These are phyloP conservation scores for Arabidopsis thaliana DNA, from an alignment of 345 rosid genomes.

Conservation along the genomic window DNA sequence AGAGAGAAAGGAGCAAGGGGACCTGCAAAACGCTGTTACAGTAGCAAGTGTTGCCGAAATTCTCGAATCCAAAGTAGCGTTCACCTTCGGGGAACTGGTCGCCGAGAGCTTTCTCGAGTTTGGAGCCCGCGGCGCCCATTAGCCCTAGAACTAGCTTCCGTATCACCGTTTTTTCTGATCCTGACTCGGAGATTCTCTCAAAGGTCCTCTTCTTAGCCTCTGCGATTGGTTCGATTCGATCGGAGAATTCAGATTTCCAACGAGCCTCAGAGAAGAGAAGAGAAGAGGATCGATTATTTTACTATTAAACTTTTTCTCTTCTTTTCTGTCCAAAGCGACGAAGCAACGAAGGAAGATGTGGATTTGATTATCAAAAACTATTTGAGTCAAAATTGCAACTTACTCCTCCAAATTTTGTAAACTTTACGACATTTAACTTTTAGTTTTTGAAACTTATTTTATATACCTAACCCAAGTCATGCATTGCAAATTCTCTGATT, in stretches of 20 bases:
- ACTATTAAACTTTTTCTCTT: not conserved
- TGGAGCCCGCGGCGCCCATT: conserved; percentile 99
- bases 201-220: not conserved
- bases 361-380: not conserved
- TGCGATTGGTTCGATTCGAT: conserved; percentile 39
- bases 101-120: conserved; percentile 99
- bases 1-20: not conserved
- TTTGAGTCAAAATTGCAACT: not conserved
- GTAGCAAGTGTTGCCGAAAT: conserved; percentile 98
- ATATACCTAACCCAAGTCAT: too few species aligned
- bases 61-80: conserved; percentile 97
- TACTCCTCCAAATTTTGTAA: not conserved
- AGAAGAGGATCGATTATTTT: conserved; percentile 27
- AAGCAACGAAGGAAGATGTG: not conserved
- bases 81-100: conserved; percentile 99
- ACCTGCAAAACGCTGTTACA: conserved; percentile 99
- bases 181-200: conserved; percentile 34
- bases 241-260: conserved; percentile 30
- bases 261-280: conserved; percentile 18
- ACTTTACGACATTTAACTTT: not conserved
- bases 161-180: conserved; percentile 47
- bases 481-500: too few species aligned
- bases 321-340: not conserved
- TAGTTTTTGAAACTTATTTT: too few species aligned
- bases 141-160: conserved; percentile 40